Conservation (phyloP, 2,329 filamentous ascomycete genomes). For the Sclerotinia sclerotiorum region DNA sequence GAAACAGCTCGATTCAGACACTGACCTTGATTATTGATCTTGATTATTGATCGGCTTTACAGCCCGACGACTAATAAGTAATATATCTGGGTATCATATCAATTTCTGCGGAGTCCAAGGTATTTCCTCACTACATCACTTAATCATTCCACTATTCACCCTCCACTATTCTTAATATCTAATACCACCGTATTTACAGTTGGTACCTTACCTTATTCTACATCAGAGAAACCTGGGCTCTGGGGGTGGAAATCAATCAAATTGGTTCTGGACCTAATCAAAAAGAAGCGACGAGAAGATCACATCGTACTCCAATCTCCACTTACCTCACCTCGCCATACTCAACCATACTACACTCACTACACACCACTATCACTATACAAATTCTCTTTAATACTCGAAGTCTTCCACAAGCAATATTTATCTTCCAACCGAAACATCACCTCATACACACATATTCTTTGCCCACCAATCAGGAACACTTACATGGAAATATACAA, state of each 20-base stretch:
- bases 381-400: not conserved
- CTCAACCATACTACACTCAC: not conserved
- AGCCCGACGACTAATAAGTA: not conserved
- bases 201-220: constrained; percentile 16
- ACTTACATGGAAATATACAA: not conserved
- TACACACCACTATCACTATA: not conserved
- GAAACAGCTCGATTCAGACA: not conserved
- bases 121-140: not conserved
- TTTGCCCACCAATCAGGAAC: constrained; percentile 1
- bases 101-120: not conserved
- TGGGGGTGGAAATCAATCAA: constrained; percentile 6
- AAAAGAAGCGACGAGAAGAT: constrained; percentile 2
- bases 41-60: not conserved
- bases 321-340: not conserved
- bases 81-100: not conserved
- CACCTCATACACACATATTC: not conserved
- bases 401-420: too few species aligned
- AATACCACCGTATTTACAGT: constrained; percentile 15
- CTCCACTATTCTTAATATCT: not conserved
- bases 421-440: not conserved
- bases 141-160: not conserved
- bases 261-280: constrained; percentile 5
- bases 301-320: not conserved
- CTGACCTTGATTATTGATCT: not conserved
- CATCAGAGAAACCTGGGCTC: not conserved